Percentiles rank a stretch among this genome's conserved stretches.
These are phyloP conservation scores for Populus nigra DNA, from an alignment of 345 rosid species.

Conservation along the genomic window DNA sequence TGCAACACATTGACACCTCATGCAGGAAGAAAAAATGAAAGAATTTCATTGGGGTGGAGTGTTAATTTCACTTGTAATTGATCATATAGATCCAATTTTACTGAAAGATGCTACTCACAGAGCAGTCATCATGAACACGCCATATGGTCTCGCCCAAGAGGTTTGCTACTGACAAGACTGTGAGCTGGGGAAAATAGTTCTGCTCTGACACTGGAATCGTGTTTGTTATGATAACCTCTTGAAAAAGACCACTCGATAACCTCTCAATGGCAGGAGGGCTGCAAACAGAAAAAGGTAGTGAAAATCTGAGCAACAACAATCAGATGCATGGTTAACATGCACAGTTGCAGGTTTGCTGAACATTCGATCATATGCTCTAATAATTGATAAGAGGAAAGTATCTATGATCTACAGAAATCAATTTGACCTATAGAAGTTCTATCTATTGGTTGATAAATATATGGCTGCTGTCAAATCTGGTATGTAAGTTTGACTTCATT, in stretches of 20 bases:
- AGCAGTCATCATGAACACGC: slow-evolving; percentile 96
- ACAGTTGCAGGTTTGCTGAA: neutral
- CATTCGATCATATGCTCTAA: neutral
- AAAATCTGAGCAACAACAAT: slow-evolving; percentile 3
- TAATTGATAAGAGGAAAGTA: neutral
- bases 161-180: slow-evolving; percentile 90
- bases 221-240: slow-evolving; percentile 93
- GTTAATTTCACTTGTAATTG: slow-evolving; percentile 8
- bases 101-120: slow-evolving; percentile 58
- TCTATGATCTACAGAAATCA: neutral
- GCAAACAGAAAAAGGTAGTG: slow-evolving; percentile 22
- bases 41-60: neutral
- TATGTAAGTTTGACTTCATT: neutral
- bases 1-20: slow-evolving; percentile 2
- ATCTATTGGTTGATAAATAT: neutral
- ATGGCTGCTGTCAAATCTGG: neutral
- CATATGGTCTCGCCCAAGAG: slow-evolving; percentile 94
- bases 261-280: slow-evolving; percentile 96
- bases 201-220: slow-evolving; percentile 82
- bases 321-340: neutral
- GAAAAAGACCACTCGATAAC: slow-evolving; percentile 88
- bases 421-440: neutral
- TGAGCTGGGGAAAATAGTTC: slow-evolving; percentile 89
- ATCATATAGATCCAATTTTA: slow-evolving; percentile 15
- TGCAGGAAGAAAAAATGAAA: slow-evolving; percentile 2